These are phyloP conservation scores for Paulownia fortunei DNA, from an alignment of 257 asterid species.

Conservation along the genomic window DNA sequence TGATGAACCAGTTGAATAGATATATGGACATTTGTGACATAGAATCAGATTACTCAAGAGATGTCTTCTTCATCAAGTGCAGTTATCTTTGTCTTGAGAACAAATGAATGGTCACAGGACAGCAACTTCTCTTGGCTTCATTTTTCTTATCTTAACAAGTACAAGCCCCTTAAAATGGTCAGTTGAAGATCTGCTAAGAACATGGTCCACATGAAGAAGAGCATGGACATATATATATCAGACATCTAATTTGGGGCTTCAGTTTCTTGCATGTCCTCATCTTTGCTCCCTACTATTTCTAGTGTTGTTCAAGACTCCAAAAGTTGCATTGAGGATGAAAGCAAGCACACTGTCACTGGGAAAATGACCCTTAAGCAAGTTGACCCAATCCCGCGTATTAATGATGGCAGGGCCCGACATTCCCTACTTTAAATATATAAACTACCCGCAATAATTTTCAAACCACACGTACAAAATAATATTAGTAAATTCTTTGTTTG, in stretches of 20 bases:
- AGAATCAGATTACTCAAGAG: slow-evolving; percentile 12
- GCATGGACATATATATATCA: slow-evolving; percentile 1
- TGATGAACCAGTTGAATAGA: slow-evolving; percentile 11
- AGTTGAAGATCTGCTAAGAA: slow-evolving; percentile 13
- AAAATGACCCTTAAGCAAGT: slow-evolving; percentile 10
- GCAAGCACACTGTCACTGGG: neutral
- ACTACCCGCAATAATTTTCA: too few relatives aligned
- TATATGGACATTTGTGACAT: neutral
- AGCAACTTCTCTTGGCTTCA: slow-evolving; percentile 9
- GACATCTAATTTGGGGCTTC: neutral
- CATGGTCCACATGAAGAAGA: slow-evolving; percentile 32
- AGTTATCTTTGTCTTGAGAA: neutral
- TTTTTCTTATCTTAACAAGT: slow-evolving; percentile 37
- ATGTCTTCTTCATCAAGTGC: slow-evolving; percentile 15
- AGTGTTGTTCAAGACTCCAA: slow-evolving; percentile 22
- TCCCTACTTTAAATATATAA: neutral
- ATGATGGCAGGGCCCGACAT: neutral
- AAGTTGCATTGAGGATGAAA: slow-evolving; percentile 16
- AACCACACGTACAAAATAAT: too few relatives aligned
- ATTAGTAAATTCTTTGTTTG: too few relatives aligned
- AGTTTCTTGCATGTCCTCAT: slow-evolving; percentile 22
- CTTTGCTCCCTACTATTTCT: slow-evolving; percentile 16
- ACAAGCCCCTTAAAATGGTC: neutral
- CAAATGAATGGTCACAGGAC: neutral
- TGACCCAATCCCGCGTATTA: neutral